Evolutionary conservation across 495 filamentous ascomycete genomes (phyloP).

Genomic region (Trypethelium eluteriae): DNA sequence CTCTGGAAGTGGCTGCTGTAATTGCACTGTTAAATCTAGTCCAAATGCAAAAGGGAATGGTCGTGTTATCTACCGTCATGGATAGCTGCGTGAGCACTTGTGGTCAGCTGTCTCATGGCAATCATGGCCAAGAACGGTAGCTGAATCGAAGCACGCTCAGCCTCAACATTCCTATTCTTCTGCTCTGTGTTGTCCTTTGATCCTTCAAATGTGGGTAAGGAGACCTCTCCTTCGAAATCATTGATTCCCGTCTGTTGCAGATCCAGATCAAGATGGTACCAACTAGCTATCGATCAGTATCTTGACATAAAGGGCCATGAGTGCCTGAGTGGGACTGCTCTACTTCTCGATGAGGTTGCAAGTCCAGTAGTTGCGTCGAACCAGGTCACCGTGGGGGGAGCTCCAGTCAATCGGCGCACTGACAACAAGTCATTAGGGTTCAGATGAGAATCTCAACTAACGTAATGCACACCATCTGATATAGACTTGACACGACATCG

Average conservation of each 20-base stretch:
- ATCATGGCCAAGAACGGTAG: slow-evolving; percentile 53
- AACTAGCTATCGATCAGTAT: slow-evolving; percentile 28
- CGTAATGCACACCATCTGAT: slow-evolving; percentile 41
- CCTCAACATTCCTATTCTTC: neutral
- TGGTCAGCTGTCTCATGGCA: slow-evolving; percentile 46
- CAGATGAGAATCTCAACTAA: slow-evolving; percentile 15
- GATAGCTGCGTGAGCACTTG: slow-evolving; percentile 44
- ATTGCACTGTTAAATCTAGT: neutral
- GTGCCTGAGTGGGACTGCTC: neutral
- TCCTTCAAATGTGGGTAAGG: slow-evolving; percentile 48
- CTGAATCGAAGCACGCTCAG: slow-evolving; percentile 39
- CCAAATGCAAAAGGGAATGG: neutral
- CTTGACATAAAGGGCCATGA: neutral
- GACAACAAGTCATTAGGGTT: neutral
- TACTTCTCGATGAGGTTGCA: slow-evolving; percentile 54
- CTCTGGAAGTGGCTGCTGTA: slow-evolving; percentile 13
- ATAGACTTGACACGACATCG: slow-evolving; percentile 46
- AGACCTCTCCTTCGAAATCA: slow-evolving; percentile 43
- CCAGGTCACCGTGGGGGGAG: slow-evolving; percentile 41
- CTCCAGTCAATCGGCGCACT: slow-evolving; percentile 45
- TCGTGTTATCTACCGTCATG: slow-evolving; percentile 39
- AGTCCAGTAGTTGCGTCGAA: slow-evolving; percentile 53
- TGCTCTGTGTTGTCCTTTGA: slow-evolving; percentile 41
- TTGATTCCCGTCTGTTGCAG: slow-evolving; percentile 47
- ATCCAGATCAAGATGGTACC: slow-evolving; percentile 49